Evolutionary conservation across 441 rosid genomes (phyloP).

Genomic region (Brassica balearica): DNA sequence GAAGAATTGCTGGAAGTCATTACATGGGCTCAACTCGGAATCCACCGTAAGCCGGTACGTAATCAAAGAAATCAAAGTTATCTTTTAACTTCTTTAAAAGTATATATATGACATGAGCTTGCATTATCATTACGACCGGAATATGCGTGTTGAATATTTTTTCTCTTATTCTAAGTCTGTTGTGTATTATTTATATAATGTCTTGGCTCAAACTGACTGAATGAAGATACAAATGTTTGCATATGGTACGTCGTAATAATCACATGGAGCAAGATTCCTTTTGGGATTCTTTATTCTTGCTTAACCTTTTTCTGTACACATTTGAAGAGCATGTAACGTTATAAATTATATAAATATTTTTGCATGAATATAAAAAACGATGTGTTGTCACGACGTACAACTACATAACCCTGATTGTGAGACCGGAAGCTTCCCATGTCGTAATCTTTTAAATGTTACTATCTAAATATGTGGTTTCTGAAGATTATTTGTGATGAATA

Average conservation of each 20-base stretch:
- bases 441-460: conserved; percentile 23
- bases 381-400: conserved; percentile 44
- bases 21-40: conserved; percentile 83
- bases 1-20: conserved; percentile 79
- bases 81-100: background rate
- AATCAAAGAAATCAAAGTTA: conserved; percentile 12
- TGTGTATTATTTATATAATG: background rate
- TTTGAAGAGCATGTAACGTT: conserved; percentile 34
- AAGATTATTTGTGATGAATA: conserved; percentile 26
- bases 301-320: conserved; percentile 17
- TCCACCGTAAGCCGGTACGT: conserved; percentile 74
- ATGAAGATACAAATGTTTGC: conserved; percentile 35
- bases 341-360: background rate
- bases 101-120: conserved; percentile 13
- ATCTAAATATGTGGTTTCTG: conserved; percentile 9
- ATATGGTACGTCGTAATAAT: conserved; percentile 40
- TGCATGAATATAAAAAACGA: conserved; percentile 30
- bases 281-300: conserved; percentile 31
- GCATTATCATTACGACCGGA: conserved; percentile 40
- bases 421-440: conserved; percentile 50
- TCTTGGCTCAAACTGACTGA: conserved; percentile 27
- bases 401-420: conserved; percentile 48
- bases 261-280: conserved; percentile 41
- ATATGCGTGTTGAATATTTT: conserved; percentile 39
- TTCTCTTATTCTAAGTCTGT: conserved; percentile 13